Conservation (phyloP, 495 filamentous ascomycete species). For the Tricharina praecox region DNA sequence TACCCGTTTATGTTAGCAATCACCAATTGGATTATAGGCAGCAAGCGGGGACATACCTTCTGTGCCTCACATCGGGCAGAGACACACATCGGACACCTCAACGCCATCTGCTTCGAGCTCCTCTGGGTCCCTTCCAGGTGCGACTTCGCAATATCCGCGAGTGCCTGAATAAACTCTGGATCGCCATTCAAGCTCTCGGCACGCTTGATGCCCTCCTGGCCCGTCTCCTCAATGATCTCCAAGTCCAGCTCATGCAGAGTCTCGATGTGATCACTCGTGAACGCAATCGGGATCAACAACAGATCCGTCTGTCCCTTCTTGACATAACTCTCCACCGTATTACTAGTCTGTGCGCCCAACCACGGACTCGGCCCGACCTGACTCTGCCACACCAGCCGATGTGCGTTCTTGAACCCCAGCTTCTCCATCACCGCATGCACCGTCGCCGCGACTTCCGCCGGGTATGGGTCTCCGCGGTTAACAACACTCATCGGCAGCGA, state of each 20-base stretch:
- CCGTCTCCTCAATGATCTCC: conserved; percentile 84
- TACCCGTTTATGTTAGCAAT: conserved; percentile 8
- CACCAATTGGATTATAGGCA: conserved; percentile 31
- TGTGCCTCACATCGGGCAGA: conserved; percentile 78
- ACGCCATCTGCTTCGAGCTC: conserved; percentile 66
- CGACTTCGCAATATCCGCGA: conserved; percentile 67
- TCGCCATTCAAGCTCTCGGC: conserved; percentile 87
- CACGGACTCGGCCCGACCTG: conserved; percentile 92
- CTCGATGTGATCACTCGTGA: conserved; percentile 95
- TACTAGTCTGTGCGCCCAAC: conserved; percentile 84
- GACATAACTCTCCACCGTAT: conserved; percentile 75
- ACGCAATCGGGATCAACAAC: conserved; percentile 86
- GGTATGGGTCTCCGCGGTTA: conserved; percentile 63
- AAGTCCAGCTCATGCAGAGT: conserved; percentile 90
- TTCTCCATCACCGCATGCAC: conserved; percentile 91
- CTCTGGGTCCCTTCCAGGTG: conserved; percentile 56
- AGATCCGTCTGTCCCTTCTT: conserved; percentile 82
- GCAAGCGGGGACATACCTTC: conserved; percentile 60
- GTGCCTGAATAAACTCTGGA: conserved; percentile 74
- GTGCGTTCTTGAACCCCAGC: conserved; percentile 70
- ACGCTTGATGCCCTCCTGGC: conserved; percentile 68
- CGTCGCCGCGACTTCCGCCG: conserved; percentile 92
- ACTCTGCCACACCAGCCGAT: conserved; percentile 92
- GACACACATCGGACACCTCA: conserved; percentile 87
- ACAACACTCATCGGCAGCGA: conserved; percentile 88